These are phyloP conservation scores for Solanum verrucosum DNA, from an alignment of 257 asterid species.

Conservation along the genomic window DNA sequence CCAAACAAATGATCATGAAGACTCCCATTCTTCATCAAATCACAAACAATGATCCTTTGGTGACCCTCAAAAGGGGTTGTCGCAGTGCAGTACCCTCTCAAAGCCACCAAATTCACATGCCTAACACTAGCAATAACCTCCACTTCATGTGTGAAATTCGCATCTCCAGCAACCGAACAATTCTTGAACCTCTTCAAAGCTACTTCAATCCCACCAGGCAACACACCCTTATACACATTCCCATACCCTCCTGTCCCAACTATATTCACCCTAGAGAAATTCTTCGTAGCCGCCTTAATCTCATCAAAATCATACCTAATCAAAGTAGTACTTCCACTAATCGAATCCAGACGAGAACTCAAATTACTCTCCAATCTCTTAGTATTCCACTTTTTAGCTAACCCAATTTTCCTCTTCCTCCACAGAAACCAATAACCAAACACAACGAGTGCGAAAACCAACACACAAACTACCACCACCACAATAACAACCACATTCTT, in stretches of 20 bases:
- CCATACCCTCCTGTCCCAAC: conserved; percentile 93
- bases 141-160: conserved; percentile 58
- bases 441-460: conserved; percentile 15
- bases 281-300: conserved; percentile 46
- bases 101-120: conserved; percentile 68
- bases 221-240: conserved; percentile 65
- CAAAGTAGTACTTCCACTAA: conserved; percentile 55
- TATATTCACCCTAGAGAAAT: conserved; percentile 42
- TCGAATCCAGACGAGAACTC: conserved; percentile 46
- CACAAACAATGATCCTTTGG: conserved; percentile 84
- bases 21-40: conserved; percentile 78
- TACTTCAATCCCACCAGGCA: conserved; percentile 66
- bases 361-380: conserved; percentile 5
- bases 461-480: conserved; percentile 12
- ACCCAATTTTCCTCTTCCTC: conserved; percentile 13
- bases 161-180: conserved; percentile 68
- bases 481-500: conserved; percentile 26
- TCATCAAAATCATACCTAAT: conserved; percentile 57
- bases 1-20: conserved; percentile 77
- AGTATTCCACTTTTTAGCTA: conserved; percentile 5
- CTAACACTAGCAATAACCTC: conserved; percentile 85
- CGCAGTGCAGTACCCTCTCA: conserved; percentile 81
- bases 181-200: conserved; percentile 91
- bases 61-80: conserved; percentile 70
- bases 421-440: conserved; percentile 25